Evolutionary conservation across 2,329 filamentous ascomycete species (phyloP), one percentile per base, ranked within the genome.

Genomic region (Mycogone perniciosa): DNA sequence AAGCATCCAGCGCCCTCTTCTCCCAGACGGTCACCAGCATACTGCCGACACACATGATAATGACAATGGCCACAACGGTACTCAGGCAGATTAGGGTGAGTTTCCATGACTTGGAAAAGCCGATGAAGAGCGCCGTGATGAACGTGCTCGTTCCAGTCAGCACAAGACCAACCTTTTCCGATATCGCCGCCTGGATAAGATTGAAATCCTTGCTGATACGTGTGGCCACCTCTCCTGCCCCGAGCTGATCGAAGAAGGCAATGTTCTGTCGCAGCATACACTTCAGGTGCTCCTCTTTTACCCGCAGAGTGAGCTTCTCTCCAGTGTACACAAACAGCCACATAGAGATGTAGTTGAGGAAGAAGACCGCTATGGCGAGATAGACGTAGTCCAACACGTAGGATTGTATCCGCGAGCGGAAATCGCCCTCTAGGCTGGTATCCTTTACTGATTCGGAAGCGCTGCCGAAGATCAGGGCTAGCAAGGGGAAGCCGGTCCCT

Each of bases 391-490:
- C 31, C 29, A 46, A 20, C 7, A 34, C 33, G 11, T 34, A 11
- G 33, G 33, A 34, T 7, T 34, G 6, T 11, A 34, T 34, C 33
- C 33, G 6, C 33, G 33, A 7, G 33, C 11, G 11, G 6, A 7
- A 11, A 38, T 75, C 72, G 7, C 71, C 71, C 59, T 95, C 71
- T 53, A 82, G 71, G 49, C 70, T 56, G 46, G 93, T 2, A 77
- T 79, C 3, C 81, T 81, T 52, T 89, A 82, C 41, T 95, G 75
- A 46, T 83, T 81, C n/a, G n/a, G n/a, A n/a, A n/a, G n/a, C n/a
- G n/a, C n/a, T n/a, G 54, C 89, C 89, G 60, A 95, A 95, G 31
- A 95, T 71, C 52, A 89, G 77, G 0, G 88, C 92, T 82, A 93
- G 92, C 26, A 89, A 71, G 5, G 88, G 89, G 54, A 92, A 67